A percentile compares a stretch with the other conserved stretches of the same genome.
phyloP scores from a whole-genome alignment of 2,329 filamentous ascomycete genomes.

The Thielaviopsis populi region DNA sequence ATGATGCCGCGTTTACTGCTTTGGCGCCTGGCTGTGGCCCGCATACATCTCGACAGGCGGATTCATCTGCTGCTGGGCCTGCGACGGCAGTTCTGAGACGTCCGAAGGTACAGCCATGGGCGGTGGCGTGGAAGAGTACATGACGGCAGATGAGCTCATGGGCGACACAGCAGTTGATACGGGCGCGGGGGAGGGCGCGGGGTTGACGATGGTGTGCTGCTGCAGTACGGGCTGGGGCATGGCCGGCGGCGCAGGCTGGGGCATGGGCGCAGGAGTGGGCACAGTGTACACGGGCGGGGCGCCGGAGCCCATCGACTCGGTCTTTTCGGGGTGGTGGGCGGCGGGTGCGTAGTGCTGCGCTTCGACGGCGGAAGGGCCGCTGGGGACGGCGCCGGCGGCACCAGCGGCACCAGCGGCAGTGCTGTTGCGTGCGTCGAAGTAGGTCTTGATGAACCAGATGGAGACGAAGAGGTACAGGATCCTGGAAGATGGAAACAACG shows the following conservation, averaged over 20 bases:
- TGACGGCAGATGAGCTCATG: not conserved
- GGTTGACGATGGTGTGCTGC: not conserved
- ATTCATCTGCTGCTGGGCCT: constrained; percentile 8
- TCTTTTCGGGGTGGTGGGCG: not conserved
- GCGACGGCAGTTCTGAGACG: constrained; percentile 49
- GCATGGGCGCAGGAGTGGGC: not conserved
- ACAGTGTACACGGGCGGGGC: not conserved
- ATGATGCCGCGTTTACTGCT: not conserved
- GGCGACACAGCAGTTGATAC: not conserved
- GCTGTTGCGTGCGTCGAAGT: constrained; percentile 26
- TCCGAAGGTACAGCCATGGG: constrained; percentile 1
- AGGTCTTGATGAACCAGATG: constrained; percentile 25
- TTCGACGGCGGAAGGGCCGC: constrained; percentile 18
- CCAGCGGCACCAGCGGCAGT: constrained; percentile 20
- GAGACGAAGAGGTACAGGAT: constrained; percentile 28
- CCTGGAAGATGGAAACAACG: constrained; percentile 21
- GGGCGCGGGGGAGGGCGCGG: not conserved
- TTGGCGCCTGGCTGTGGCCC: not conserved
- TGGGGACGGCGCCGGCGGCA: constrained; percentile 20
- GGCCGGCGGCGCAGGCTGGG: not conserved
- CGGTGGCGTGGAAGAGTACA: not conserved
- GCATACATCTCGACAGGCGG: constrained; percentile 13
- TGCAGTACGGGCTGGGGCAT: not conserved
- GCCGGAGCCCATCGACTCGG: not conserved
- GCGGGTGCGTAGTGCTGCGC: constrained; percentile 11